Percentiles rank a stretch among this genome's conserved stretches.
phyloP scores from a whole-genome alignment of 345 rosid species.

The Hirschfeldia incana region DNA sequence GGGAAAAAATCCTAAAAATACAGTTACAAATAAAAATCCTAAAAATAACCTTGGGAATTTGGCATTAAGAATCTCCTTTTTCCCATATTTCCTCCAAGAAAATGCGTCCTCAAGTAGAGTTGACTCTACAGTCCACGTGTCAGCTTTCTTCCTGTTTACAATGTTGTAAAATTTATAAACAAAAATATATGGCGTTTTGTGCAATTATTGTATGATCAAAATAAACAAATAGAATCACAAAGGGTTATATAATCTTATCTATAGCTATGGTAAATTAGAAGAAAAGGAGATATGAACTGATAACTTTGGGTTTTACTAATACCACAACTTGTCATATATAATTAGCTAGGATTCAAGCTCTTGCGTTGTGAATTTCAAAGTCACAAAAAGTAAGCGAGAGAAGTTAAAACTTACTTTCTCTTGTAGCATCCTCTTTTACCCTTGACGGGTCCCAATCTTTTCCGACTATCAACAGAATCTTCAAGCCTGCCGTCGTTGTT shows the following conservation, averaged over 20 bases:
- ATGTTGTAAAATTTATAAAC: background rate
- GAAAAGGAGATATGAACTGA: background rate
- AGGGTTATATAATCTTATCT: background rate
- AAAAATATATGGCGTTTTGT: background rate
- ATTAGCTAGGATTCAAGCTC: background rate
- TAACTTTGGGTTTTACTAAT: background rate
- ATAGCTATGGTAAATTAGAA: background rate
- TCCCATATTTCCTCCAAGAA: background rate
- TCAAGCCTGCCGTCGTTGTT: background rate
- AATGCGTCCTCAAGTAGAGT: background rate
- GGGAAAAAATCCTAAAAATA: background rate
- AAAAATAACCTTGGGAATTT: background rate
- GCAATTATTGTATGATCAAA: background rate
- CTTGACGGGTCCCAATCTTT: background rate
- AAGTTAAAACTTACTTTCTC: background rate
- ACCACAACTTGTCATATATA: background rate
- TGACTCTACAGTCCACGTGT: background rate
- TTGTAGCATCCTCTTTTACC: slow-evolving; percentile 1
- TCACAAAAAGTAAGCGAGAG: background rate
- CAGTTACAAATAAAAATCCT: background rate
- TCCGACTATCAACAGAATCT: background rate
- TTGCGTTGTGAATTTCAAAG: background rate
- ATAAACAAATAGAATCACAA: background rate
- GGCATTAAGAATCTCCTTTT: background rate
- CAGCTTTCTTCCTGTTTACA: background rate